These are phyloP conservation scores for Vigna radiata DNA, from an alignment of 306 rosid genomes.

Conservation along the genomic window DNA sequence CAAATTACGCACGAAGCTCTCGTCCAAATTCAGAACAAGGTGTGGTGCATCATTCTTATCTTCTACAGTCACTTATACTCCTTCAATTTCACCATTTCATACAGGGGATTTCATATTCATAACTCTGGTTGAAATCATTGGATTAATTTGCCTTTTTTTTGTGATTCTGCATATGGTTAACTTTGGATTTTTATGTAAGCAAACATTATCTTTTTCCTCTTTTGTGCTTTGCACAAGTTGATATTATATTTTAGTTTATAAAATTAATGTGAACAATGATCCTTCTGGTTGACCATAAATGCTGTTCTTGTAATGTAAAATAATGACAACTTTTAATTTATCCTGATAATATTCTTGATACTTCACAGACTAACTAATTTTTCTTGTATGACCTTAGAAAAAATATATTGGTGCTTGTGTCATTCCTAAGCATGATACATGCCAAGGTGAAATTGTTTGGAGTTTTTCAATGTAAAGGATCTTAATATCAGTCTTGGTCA, in stretches of 20 bases:
- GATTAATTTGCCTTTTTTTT: too few relatives aligned
- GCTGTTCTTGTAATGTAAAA: too few relatives aligned
- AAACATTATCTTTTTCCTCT: too few relatives aligned
- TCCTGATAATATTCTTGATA: too few relatives aligned
- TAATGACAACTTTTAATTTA: too few relatives aligned
- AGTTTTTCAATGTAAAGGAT: slow-evolving; percentile 20
- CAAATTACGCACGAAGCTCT: slow-evolving; percentile 60
- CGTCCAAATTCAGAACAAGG: slow-evolving; percentile 68
- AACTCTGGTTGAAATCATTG: too few relatives aligned
- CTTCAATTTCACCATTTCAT: neutral
- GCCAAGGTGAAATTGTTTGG: neutral
- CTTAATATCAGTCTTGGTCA: slow-evolving; percentile 19
- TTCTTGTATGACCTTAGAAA: neutral
- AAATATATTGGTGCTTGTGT: slow-evolving; percentile 11
- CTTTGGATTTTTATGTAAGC: too few relatives aligned
- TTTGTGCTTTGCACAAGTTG: too few relatives aligned
- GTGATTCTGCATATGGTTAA: too few relatives aligned
- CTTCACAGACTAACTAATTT: neutral
- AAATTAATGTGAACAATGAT: neutral
- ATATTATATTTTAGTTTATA: too few relatives aligned
- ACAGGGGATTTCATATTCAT: too few relatives aligned
- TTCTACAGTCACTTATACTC: neutral
- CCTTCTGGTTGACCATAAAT: too few relatives aligned
- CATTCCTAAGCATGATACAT: slow-evolving; percentile 20
- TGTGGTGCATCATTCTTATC: slow-evolving; percentile 1